Base-by-base conservation (phyloP, 1,284 basidiomycete genomes). In the Trametes versicolor region DNA sequence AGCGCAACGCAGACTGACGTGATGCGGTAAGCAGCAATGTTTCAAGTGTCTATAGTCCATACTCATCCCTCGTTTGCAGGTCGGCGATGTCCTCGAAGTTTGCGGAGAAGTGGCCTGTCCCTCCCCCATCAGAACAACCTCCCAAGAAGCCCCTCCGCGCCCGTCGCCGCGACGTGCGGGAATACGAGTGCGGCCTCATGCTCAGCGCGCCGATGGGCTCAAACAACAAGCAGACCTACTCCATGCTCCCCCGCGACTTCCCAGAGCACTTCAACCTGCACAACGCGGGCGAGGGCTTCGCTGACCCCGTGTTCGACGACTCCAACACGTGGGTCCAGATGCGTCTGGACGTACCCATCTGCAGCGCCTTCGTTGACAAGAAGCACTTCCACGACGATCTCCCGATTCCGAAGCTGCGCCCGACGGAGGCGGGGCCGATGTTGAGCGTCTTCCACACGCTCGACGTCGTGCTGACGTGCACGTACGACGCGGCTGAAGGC, bases 1-100 rank as follows among this genome's bases (percentile, higher is more conserved):
- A 81, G 87, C 56, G 68, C 92, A 19, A 74, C 84, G 51, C 92
- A 94, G 68, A 76, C 78, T 39, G 92, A 94, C 71, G 81, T 82
- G 60, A 89, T 84, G 75, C 83, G 88, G 91, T 92, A 70, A 59
- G 85, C 75, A 32, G 1, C 8, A 36, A 9, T 62, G 17, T 36
- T 2, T 13, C 25, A 37, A 37, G 19, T 27, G 54, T 21, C 25
- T 8, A 19, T 25, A n/a, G 7, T 23, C 9, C 9, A 49, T 37
- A 5, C 55, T 54, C 29, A 7, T 27, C 10, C 7, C 19, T 7
- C 17, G 8, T 27, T 8, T 13, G 5, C 68, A 90, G 89, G 67
- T 75, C 76, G 29, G 71, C 75, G 15, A 75, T 80, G 21, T 78
- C 80, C 10, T 60, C 74, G 21, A 75, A 80, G n/a, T 86, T 83